Conservation (phyloP, 371 early-diverging fungal species). For the Actinomucor elegans region DNA sequence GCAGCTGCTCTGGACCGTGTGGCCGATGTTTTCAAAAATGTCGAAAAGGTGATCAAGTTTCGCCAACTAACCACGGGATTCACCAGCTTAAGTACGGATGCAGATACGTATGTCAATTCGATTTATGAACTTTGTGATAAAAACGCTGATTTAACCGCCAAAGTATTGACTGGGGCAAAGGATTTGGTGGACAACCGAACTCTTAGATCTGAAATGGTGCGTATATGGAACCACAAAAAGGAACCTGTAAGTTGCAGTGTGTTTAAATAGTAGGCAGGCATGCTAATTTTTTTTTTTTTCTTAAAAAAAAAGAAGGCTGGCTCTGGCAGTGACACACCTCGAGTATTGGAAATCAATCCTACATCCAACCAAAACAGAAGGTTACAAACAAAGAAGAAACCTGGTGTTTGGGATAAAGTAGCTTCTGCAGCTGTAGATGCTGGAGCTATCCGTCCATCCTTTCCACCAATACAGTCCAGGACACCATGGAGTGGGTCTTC, state of each 20-base stretch:
- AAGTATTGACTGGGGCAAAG: constrained; percentile 52
- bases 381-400: constrained; percentile 5
- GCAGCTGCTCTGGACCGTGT: constrained; percentile 50
- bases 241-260: constrained; percentile 41
- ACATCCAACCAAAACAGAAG: background rate
- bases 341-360: constrained; percentile 15
- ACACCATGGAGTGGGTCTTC: constrained; percentile 36
- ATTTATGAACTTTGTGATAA: constrained; percentile 50
- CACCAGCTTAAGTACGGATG: constrained; percentile 38
- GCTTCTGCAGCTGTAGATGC: constrained; percentile 23
- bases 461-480: constrained; percentile 52
- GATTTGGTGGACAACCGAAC: constrained; percentile 50
- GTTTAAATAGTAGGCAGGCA: background rate
- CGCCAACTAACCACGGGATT: constrained; percentile 55
- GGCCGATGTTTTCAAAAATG: constrained; percentile 43
- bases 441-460: constrained; percentile 24
- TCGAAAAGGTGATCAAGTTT: constrained; percentile 60
- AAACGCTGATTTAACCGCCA: constrained; percentile 46
- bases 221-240: constrained; percentile 72
- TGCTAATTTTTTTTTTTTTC: no score
- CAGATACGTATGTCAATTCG: constrained; percentile 53
- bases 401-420: constrained; percentile 21
- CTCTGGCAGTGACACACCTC: constrained; percentile 7
- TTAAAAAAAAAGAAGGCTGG: no score
- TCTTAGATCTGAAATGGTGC: constrained; percentile 63